Evolutionary conservation across 1,284 basidiomycete species (phyloP).

Genomic region (Tremellales sp.): DNA sequence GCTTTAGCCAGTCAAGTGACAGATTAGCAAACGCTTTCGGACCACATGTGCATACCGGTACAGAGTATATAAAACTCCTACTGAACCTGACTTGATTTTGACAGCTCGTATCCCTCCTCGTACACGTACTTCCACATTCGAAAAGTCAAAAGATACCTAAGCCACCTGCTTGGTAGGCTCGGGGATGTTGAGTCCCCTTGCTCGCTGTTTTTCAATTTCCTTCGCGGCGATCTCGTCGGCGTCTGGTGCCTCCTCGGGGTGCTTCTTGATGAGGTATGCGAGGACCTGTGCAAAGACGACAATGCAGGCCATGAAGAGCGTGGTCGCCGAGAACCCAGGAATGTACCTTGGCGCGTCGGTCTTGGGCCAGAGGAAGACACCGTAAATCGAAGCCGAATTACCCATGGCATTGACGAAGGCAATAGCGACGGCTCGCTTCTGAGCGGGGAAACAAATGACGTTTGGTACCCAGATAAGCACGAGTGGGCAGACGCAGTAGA

Average conservation of each 20-base stretch:
- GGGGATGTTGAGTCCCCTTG: neutral
- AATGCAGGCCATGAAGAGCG: constrained; percentile 43
- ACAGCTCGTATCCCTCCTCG: too few relatives aligned
- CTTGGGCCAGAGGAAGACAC: constrained; percentile 52
- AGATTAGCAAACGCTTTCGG: too few relatives aligned
- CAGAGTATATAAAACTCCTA: too few relatives aligned
- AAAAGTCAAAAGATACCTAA: too few relatives aligned
- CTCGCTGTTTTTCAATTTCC: constrained; percentile 29
- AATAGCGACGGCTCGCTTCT: constrained; percentile 49
- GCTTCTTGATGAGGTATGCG: constrained; percentile 42
- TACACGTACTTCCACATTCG: too few relatives aligned
- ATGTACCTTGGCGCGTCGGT: constrained; percentile 49
- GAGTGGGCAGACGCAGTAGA: constrained; percentile 51
- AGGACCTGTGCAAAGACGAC: constrained; percentile 43
- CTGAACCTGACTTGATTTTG: too few relatives aligned
- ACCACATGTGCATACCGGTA: too few relatives aligned
- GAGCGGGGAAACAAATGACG: constrained; percentile 42
- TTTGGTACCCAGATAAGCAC: constrained; percentile 44
- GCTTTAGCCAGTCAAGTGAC: too few relatives aligned
- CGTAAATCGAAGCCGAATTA: constrained; percentile 49
- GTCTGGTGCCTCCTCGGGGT: constrained; percentile 32
- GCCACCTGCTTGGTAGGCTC: neutral
- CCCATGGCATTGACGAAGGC: constrained; percentile 48
- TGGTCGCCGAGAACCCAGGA: constrained; percentile 49
- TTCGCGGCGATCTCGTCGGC: constrained; percentile 21